Conservation (phyloP, 2,329 filamentous ascomycete species). For the Neonectria sp. region DNA sequence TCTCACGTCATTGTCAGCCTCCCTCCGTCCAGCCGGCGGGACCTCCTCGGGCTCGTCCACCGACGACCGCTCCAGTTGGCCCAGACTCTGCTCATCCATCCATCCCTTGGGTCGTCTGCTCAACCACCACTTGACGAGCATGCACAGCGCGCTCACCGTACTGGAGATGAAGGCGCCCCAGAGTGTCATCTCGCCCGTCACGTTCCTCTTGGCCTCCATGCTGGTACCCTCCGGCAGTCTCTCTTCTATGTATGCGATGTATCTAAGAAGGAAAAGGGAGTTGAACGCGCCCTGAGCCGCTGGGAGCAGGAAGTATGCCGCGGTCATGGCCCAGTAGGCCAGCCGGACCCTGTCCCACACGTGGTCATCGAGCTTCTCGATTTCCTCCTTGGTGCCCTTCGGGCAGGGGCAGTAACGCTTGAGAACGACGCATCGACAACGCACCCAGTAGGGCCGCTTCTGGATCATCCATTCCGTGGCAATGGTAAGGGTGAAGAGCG, state of each 20-base stretch:
- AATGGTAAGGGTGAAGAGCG: slow-evolving; percentile 31
- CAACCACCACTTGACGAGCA: slow-evolving; percentile 42
- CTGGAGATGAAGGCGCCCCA: slow-evolving; percentile 42
- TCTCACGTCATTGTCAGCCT: slow-evolving; percentile 11
- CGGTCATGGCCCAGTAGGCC: slow-evolving; percentile 42
- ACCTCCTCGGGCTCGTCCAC: slow-evolving; percentile 17
- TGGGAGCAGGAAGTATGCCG: slow-evolving; percentile 37
- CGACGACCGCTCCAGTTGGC: slow-evolving; percentile 29
- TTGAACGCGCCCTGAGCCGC: slow-evolving; percentile 37
- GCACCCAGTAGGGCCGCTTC: slow-evolving; percentile 47
- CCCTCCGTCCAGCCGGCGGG: slow-evolving; percentile 17
- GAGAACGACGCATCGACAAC: slow-evolving; percentile 44
- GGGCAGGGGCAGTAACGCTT: slow-evolving; percentile 46
- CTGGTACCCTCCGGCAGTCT: slow-evolving; percentile 44
- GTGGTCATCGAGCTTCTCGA: slow-evolving; percentile 45
- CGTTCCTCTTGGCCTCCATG: slow-evolving; percentile 38
- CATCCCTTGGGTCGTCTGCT: slow-evolving; percentile 45
- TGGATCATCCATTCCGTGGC: slow-evolving; percentile 45
- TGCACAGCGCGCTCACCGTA: slow-evolving; percentile 38
- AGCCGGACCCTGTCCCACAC: slow-evolving; percentile 47
- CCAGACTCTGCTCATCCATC: slow-evolving; percentile 42
- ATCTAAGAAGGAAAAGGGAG: slow-evolving; percentile 38
- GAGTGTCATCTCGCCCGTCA: slow-evolving; percentile 34
- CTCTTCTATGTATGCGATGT: slow-evolving; percentile 38
- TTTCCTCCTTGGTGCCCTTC: slow-evolving; percentile 45